Base-by-base conservation (phyloP, 2,329 filamentous ascomycete species). In the Cryphonectria naterciae region DNA sequence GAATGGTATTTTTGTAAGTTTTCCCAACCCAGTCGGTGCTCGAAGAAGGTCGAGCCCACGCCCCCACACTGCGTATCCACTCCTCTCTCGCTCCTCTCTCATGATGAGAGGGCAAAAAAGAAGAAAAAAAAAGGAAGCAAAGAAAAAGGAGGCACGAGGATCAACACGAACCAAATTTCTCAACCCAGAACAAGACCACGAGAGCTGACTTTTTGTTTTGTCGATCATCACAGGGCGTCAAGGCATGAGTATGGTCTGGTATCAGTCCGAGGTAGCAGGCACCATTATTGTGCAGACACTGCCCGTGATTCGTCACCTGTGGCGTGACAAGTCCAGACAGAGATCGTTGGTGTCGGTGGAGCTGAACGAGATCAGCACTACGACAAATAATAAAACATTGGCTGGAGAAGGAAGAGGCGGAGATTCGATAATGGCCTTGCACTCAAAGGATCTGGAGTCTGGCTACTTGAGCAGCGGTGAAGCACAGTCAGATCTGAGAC, bases 221-320 rank as follows among this genome's bases (percentile, higher is more conserved):
- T n/a, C 46, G 46, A 49, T 49, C 78, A 77, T 19, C 8, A 19
- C 32, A 66, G 58, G 77, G 80, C 82, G 83, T 67, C 83, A 84
- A 72, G 84, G 80, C 32, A 77, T 83, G 73, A 83, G 82, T 0
- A 83, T 83, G 73, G 78, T 85, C 70, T 84, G 83, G 83, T 83
- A 86, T 76, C 85, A 83, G 0, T 85, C 85, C 32, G 85, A 87
- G 76, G 79, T 87, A 70, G 82, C 84, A 11, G 85, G 85, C 67
- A 87, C 85, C 46, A 86, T 87, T 73, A 86, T 87, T 65, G 85
- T 87, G 6, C 85, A 87, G 74, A 87, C 84, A 70, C 83, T 87
- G 1, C 85, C 85, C 10, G 82, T 87, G 22, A 74, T 87, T 17
- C 83, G 85, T 17, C 83, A 85, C 0, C 80, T 87, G 28, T 72